Percentiles rank a stretch among this genome's conserved stretches.
Conservation (phyloP, 305 asterid species). For the Solanum hybrid region DNA sequence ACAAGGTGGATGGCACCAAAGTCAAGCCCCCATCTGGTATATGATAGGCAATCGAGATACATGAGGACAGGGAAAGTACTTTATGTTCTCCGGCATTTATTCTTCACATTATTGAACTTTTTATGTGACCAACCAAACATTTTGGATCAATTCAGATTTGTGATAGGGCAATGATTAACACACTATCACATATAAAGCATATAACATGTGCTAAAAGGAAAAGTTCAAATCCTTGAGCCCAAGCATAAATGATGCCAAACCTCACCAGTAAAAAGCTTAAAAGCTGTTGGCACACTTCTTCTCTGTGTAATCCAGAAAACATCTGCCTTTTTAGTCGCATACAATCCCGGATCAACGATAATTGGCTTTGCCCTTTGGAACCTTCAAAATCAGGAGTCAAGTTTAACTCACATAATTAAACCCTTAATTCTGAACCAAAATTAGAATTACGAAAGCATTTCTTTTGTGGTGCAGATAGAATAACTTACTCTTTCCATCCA, state of each 20-base stretch:
- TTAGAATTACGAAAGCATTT: background rate
- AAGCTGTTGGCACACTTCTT: slow-evolving; percentile 97
- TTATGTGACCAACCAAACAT: background rate
- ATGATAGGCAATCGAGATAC: background rate
- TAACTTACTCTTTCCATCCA: slow-evolving; percentile 98
- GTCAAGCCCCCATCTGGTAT: background rate
- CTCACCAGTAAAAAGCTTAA: slow-evolving; percentile 89
- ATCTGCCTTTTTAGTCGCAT: slow-evolving; percentile 73
- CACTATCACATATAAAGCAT: background rate
- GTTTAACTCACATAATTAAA: background rate
- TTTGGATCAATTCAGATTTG: background rate
- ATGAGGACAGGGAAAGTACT: background rate
- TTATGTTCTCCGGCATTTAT: background rate
- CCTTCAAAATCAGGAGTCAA: slow-evolving; percentile 27
- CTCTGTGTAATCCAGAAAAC: slow-evolving; percentile 98
- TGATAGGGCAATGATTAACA: background rate
- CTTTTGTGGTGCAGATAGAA: background rate
- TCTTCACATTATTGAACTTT: background rate
- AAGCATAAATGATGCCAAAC: slow-evolving; percentile 7
- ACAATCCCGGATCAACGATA: slow-evolving; percentile 92
- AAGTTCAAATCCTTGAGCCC: slow-evolving; percentile 8
- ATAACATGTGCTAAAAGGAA: slow-evolving; percentile 1
- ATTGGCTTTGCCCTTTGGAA: slow-evolving; percentile 93
- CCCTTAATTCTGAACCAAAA: background rate
- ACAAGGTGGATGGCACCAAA: background rate